Evolutionary conservation across 2,329 filamentous ascomycete genomes (phyloP).

Genomic region (Rutstroemia sp.): DNA sequence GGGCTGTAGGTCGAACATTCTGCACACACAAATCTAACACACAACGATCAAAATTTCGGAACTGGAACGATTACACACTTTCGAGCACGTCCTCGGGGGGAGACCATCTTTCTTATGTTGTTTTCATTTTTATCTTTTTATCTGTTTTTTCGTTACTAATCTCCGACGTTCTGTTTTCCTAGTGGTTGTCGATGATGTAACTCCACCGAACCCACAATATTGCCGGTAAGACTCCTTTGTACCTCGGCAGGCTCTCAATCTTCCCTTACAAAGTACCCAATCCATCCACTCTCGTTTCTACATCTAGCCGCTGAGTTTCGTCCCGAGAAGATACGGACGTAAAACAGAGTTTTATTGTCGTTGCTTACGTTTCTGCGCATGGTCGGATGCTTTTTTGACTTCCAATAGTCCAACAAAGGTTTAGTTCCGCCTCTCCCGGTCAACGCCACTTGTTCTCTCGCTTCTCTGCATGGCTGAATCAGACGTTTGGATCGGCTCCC

Average conservation of each 20-base stretch:
- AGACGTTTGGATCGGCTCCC: too few species aligned
- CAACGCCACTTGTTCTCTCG: too few species aligned
- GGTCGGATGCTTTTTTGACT: too few species aligned
- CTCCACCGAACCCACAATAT: background rate
- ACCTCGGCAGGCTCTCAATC: background rate
- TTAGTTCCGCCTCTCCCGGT: too few species aligned
- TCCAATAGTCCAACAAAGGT: too few species aligned
- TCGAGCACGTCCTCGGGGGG: background rate
- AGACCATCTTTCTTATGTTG: background rate
- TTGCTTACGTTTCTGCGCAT: too few species aligned
- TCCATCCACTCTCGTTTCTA: too few species aligned
- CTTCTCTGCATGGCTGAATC: too few species aligned
- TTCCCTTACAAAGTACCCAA: too few species aligned
- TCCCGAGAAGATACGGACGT: too few species aligned
- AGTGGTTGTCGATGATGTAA: background rate
- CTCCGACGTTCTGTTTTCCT: background rate
- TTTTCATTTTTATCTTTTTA: background rate
- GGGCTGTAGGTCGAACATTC: slow-evolving; percentile 8
- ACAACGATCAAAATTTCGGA: background rate
- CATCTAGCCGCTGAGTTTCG: too few species aligned
- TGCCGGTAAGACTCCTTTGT: background rate
- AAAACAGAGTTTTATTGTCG: too few species aligned
- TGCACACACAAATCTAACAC: background rate
- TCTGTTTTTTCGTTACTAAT: background rate
- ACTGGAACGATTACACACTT: slow-evolving; percentile 1